phyloP scores from a whole-genome alignment of 257 asterid species.

The Solanum lycopersicoides region DNA sequence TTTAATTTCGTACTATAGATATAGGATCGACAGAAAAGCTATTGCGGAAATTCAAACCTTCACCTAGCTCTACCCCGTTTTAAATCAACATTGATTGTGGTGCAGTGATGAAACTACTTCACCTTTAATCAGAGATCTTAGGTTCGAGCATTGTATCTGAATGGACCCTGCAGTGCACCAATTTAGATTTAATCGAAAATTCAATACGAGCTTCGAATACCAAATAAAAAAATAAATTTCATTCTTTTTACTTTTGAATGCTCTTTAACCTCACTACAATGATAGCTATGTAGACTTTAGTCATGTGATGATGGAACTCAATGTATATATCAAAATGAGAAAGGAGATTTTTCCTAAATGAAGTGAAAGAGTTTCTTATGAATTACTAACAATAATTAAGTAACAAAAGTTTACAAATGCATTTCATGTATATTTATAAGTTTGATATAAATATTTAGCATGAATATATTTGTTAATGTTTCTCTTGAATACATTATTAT shows the following conservation, averaged over 20 bases:
- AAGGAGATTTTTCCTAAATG: neutral
- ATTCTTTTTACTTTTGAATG: neutral
- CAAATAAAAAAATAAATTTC: no score
- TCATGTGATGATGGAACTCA: neutral
- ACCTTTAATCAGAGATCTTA: neutral
- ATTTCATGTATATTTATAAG: neutral
- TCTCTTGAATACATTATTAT: neutral
- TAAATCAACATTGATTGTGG: neutral
- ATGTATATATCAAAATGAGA: neutral
- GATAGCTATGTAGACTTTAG: neutral
- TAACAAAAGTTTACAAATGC: neutral
- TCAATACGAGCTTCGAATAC: no score
- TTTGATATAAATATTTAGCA: neutral
- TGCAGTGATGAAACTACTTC: no score
- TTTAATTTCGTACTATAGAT: no score
- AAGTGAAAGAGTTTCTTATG: neutral
- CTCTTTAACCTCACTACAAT: neutral
- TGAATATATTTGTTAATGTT: neutral
- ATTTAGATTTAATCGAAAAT: no score
- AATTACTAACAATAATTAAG: neutral
- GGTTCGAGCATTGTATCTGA: rapidly evolving
- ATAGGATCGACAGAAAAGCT: no score
- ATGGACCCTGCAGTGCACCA: neutral
- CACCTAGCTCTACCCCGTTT: neutral
- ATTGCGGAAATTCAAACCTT: neutral